Evolutionary conservation across 768 basidiomycete genomes (phyloP), one percentile per base, ranked within the genome.

Genomic region (Hypholoma sublateritium): DNA sequence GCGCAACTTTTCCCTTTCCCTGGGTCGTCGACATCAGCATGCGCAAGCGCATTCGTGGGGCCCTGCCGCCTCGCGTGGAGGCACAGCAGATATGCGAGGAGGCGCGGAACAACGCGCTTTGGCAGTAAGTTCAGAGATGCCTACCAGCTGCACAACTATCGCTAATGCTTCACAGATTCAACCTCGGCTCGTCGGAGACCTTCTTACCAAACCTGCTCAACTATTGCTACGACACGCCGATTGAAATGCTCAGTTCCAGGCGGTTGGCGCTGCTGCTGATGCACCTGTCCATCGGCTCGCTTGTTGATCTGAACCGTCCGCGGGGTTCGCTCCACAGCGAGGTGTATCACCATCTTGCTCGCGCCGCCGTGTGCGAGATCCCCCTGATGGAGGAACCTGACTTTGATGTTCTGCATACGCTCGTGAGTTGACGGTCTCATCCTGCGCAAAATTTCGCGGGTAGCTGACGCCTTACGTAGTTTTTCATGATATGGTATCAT

Each of bases 371-470:
- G 34, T 89, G 87, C 65, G 87, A 88, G 62, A 87, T 86, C 53
- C 86, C 87, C 12, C 76, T 89, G 53, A 86, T 87, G 81, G 86
- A 87, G 62, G 86, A 88, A 59, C 86, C 88, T 6, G 85, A 87
- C 67, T 82, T 89, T 57, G 87, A 89, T 65, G 82, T 85, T 44
- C 77, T 89, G 32, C 85, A 88, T 67, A 80, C 86, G 2, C 70
- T 89, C 63, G 86, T 87, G 69, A 37, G 69, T 36, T 36, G 8
- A 7, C 14, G 35, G 14, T 7, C 35, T 36, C 14, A 14, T 14
- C 35, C 8, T 14, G 35, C 35, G 35, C 14, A 14, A 36, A 36
- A 36, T 36, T 36, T 36, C 8, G 14, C 14, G 35, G 35, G 7
- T 36, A 14, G 8, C 14, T 36, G 35, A 14, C 7, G 7, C 19